Conservation (phyloP, 768 basidiomycete species). For the Obba rivulosa region DNA sequence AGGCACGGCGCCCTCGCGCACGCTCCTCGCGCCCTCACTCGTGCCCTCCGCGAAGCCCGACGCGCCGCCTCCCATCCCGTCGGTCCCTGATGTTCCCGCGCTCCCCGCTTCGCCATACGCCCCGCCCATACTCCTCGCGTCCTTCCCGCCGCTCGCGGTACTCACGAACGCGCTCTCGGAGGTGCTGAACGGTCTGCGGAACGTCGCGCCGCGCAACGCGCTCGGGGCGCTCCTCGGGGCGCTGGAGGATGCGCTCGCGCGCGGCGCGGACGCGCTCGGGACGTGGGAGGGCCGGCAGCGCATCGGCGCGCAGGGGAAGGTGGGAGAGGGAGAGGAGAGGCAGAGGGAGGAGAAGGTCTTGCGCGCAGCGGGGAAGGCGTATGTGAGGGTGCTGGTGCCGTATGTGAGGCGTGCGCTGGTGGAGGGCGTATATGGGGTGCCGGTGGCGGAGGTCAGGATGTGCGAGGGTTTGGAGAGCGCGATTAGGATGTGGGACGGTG, state of each 20-base stretch:
- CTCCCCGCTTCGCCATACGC: constrained; percentile 38
- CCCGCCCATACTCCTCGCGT: constrained; percentile 65
- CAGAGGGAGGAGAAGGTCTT: constrained; percentile 30
- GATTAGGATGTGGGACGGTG: not conserved
- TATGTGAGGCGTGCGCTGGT: constrained; percentile 65
- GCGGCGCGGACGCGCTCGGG: constrained; percentile 41
- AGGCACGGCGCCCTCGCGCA: constrained; percentile 12
- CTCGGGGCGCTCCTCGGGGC: constrained; percentile 39
- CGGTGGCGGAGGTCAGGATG: constrained; percentile 1
- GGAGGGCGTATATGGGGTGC: constrained; percentile 65
- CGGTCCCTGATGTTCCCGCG: constrained; percentile 14
- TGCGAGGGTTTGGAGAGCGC: not conserved
- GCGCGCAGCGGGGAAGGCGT: constrained; percentile 49
- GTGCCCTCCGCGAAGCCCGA: constrained; percentile 53
- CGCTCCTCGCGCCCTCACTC: constrained; percentile 53
- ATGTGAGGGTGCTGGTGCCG: constrained; percentile 58
- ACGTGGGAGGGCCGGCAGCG: constrained; percentile 28
- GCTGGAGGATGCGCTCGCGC: constrained; percentile 49
- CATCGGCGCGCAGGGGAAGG: constrained; percentile 22
- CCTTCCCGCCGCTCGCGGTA: constrained; percentile 69
- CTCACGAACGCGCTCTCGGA: constrained; percentile 69
- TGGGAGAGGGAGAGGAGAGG: constrained; percentile 25
- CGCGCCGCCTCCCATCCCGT: constrained; percentile 43
- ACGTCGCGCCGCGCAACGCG: constrained; percentile 69
- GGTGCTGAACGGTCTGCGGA: constrained; percentile 73